Conservation (phyloP, 129 eudicot species). For the Flaveria linearis region DNA sequence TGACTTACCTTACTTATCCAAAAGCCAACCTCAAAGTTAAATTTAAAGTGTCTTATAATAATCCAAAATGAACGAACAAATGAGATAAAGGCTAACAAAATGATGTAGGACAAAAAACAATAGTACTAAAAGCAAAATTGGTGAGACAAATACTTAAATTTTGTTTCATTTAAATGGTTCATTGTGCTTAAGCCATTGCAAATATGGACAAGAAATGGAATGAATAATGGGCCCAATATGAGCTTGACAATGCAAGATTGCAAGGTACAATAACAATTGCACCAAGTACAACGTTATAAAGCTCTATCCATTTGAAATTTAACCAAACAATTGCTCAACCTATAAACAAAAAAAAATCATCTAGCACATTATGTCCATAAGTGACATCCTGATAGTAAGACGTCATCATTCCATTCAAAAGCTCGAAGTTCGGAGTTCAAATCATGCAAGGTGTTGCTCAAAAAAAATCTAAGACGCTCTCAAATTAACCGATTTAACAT, state of each 20-base stretch:
- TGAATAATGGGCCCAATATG: not conserved
- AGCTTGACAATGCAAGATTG: not conserved
- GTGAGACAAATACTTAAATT: slow-evolving; percentile 7
- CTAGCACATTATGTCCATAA: no score
- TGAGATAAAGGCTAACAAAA: not conserved
- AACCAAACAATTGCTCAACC: not conserved
- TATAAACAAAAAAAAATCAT: not conserved
- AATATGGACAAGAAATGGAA: slow-evolving; percentile 13
- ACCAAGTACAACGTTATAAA: slow-evolving; percentile 8
- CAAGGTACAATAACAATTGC: slow-evolving; percentile 3
- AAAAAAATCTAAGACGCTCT: not conserved
- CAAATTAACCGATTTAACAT: not conserved
- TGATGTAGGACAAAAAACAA: not conserved
- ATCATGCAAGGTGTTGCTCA: no score
- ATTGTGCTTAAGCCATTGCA: not conserved
- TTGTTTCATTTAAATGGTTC: slow-evolving; percentile 4
- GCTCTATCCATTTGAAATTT: not conserved
- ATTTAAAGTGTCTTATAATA: no score
- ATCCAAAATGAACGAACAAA: not conserved
- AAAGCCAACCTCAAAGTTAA: no score
- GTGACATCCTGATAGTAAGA: no score
- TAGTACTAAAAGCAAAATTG: not conserved
- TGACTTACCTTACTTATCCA: no score
- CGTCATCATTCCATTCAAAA: no score
- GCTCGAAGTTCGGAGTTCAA: no score